Percentiles rank a stretch among this genome's conserved stretches.
phyloP scores from a whole-genome alignment of 2,329 filamentous ascomycete genomes.

The Incumbomyces delicatus region DNA sequence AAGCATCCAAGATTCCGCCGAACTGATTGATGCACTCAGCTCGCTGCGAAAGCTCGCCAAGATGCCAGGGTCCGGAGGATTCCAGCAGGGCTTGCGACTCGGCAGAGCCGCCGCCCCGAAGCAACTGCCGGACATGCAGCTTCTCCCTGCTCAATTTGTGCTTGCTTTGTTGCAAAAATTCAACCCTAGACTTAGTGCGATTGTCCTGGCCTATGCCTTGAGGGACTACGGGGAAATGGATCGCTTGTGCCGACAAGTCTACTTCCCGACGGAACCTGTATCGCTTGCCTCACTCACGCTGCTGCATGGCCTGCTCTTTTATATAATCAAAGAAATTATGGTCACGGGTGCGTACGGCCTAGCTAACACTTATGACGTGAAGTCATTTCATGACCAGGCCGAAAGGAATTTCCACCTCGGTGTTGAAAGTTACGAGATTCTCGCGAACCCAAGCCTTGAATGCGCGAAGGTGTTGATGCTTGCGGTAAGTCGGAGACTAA shows the following conservation, averaged over 20 bases:
- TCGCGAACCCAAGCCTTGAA: slow-evolving; percentile 21
- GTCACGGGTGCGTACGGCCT: neutral
- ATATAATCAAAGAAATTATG: slow-evolving; percentile 26
- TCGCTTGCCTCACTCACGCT: slow-evolving; percentile 31
- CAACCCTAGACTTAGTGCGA: neutral
- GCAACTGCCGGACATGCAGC: slow-evolving; percentile 4
- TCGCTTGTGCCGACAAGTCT: slow-evolving; percentile 31
- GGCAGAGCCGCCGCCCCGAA: neutral
- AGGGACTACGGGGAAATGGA: slow-evolving; percentile 1
- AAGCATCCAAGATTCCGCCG: neutral
- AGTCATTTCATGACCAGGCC: slow-evolving; percentile 7
- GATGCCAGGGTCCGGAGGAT: neutral
- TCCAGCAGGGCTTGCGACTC: neutral
- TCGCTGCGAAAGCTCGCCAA: neutral
- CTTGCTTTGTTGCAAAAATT: neutral
- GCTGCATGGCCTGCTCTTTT: slow-evolving; percentile 30
- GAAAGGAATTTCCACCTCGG: slow-evolving; percentile 7
- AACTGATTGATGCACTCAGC: slow-evolving; percentile 3
- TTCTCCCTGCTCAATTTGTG: slow-evolving; percentile 7
- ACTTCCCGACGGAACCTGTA: slow-evolving; percentile 35
- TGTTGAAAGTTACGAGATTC: slow-evolving; percentile 21
- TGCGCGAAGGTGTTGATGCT: slow-evolving; percentile 20
- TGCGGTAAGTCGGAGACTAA: slow-evolving; percentile 15
- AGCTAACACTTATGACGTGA: slow-evolving; percentile 12
- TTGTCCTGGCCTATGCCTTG: slow-evolving; percentile 3